Percentiles rank a stretch among this genome's conserved stretches.
Conservation (phyloP, 176 grass and related monocot genomes). For the Carex parvula region DNA sequence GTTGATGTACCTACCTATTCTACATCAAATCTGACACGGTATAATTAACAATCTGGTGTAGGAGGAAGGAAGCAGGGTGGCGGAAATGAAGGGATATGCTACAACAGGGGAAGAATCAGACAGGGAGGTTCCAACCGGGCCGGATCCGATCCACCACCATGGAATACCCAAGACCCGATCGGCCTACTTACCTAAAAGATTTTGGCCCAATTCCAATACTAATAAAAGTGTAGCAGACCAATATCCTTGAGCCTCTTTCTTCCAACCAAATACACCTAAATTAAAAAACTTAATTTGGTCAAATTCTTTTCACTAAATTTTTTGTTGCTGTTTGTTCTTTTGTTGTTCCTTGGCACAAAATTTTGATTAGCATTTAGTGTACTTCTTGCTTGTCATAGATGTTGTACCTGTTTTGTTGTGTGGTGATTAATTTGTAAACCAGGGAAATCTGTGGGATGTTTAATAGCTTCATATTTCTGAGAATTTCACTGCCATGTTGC, state of each 20-base stretch:
- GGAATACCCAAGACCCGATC: constrained; percentile 46
- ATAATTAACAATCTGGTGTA: constrained; percentile 25
- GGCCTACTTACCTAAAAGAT: neutral
- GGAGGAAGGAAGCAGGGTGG: constrained; percentile 32
- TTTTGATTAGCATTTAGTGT: constrained; percentile 10
- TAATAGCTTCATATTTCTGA: neutral
- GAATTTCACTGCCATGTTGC: neutral
- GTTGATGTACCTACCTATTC: neutral
- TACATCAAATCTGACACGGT: neutral
- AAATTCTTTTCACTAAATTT: neutral
- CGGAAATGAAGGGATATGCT: constrained; percentile 47
- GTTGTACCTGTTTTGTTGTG: constrained; percentile 16
- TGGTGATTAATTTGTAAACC: constrained; percentile 5
- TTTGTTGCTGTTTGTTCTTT: neutral
- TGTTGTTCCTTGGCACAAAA: constrained; percentile 22
- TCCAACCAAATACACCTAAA: neutral
- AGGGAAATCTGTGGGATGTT: neutral
- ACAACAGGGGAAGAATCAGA: constrained; percentile 47
- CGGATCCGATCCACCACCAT: constrained; percentile 87
- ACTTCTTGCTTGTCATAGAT: constrained; percentile 15
- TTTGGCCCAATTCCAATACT: neutral
- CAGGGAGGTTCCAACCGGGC: constrained; percentile 72
- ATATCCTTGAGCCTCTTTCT: constrained; percentile 7
- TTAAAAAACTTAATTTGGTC: neutral
- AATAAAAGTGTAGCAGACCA: neutral